Evolutionary conservation across 1,284 basidiomycete genomes (phyloP).

Genomic region (Ustilago trichophora): DNA sequence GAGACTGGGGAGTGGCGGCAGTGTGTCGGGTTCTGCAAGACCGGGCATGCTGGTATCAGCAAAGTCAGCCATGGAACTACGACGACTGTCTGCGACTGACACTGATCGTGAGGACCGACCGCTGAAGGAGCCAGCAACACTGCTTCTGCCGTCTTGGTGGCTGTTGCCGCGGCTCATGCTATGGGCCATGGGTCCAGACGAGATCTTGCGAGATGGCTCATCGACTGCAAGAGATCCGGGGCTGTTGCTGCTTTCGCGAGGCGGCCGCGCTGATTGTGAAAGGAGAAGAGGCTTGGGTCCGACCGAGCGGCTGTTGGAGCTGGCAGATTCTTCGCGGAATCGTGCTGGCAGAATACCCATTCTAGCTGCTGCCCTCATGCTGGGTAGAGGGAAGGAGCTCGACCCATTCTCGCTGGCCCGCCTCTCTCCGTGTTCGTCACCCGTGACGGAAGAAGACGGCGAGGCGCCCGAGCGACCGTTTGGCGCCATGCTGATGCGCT

Average conservation of each 20-base stretch:
- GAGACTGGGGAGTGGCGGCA: conserved; percentile 34
- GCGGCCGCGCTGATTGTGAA: conserved; percentile 46
- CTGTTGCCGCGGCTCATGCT: conserved; percentile 29
- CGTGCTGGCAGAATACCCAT: conserved; percentile 41
- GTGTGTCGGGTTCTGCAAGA: conserved; percentile 2
- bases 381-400: conserved; percentile 38
- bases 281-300: conserved; percentile 57
- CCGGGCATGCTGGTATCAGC: conserved; percentile 25
- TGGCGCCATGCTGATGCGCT: conserved; percentile 31
- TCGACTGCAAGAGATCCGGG: conserved; percentile 20
- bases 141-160: conserved; percentile 18
- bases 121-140: conserved; percentile 17
- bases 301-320: conserved; percentile 9
- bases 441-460: conserved; percentile 22
- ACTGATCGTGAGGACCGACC: conserved; percentile 19
- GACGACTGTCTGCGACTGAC: conserved; percentile 17
- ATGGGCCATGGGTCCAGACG: conserved; percentile 53
- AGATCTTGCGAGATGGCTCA: conserved; percentile 50
- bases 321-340: conserved; percentile 17
- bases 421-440: conserved; percentile 28
- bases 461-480: conserved; percentile 9
- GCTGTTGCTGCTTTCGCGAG: conserved; percentile 44
- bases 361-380: conserved; percentile 45
- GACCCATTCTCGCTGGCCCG: conserved; percentile 20
- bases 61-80: conserved; percentile 28